phyloP scores from a whole-genome alignment of 108 stramenopile species.

The Cyclostephanos invisitatus region DNA sequence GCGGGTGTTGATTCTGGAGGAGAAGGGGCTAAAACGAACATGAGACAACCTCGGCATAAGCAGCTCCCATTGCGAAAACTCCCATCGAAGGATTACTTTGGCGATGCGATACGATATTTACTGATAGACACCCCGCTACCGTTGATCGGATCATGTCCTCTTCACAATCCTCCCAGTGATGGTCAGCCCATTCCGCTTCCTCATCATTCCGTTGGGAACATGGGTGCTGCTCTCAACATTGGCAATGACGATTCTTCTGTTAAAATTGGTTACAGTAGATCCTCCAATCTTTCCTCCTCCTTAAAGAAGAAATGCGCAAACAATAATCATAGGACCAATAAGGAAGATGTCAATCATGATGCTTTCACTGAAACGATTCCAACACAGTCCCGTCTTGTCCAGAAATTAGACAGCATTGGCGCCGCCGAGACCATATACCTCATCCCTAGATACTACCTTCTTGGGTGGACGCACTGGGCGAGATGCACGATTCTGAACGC shows the following conservation, averaged over 20 bases:
- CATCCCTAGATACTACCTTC: slow-evolving; percentile 56
- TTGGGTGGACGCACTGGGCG: slow-evolving; percentile 78
- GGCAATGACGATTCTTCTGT: not conserved
- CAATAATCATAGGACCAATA: not conserved
- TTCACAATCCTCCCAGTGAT: not conserved
- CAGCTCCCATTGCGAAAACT: slow-evolving; percentile 3
- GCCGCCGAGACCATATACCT: slow-evolving; percentile 52
- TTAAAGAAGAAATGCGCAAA: not conserved
- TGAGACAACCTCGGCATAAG: not conserved
- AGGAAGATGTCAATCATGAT: not conserved
- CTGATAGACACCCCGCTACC: slow-evolving; percentile 24
- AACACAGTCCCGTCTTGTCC: slow-evolving; percentile 2
- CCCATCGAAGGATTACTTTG: slow-evolving; percentile 14
- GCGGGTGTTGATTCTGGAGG: not conserved
- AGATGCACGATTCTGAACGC: slow-evolving; percentile 12
- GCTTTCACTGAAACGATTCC: not conserved
- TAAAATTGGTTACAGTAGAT: not conserved
- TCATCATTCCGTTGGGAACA: too few relatives aligned
- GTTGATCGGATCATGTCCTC: slow-evolving; percentile 1
- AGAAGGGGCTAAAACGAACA: not conserved
- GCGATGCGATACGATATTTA: slow-evolving; percentile 13
- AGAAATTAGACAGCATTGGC: slow-evolving; percentile 3
- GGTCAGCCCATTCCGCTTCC: too few relatives aligned
- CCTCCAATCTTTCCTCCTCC: not conserved
- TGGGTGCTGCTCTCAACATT: too few relatives aligned